Conservation (phyloP, 2,329 filamentous ascomycete species). For the Exophiala sp. region DNA sequence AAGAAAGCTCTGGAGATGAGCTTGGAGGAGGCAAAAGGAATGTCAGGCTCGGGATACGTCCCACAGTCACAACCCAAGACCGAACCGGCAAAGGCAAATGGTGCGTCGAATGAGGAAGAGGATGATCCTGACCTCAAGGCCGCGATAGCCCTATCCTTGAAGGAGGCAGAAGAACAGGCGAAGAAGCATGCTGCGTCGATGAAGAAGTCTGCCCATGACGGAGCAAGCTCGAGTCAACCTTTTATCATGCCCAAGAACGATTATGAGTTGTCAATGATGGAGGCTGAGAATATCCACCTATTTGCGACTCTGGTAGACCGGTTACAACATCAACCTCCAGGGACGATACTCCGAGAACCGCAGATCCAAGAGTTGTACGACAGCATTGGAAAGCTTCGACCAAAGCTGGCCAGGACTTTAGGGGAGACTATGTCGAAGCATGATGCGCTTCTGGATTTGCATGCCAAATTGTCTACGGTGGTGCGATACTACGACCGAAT, state of each 20-base stretch:
- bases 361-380: slow-evolving; percentile 98
- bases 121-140: slow-evolving; percentile 91
- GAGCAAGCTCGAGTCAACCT: slow-evolving; percentile 43
- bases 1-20: slow-evolving; percentile 95
- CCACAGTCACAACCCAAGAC: slow-evolving; percentile 51
- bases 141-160: slow-evolving; percentile 87
- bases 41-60: slow-evolving; percentile 61
- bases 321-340: slow-evolving; percentile 87
- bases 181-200: slow-evolving; percentile 77
- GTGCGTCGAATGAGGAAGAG: slow-evolving; percentile 56
- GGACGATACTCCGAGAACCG: slow-evolving; percentile 91
- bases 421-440: slow-evolving; percentile 99
- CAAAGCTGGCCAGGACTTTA: slow-evolving; percentile 90
- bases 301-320: slow-evolving; percentile 92
- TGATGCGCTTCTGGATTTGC: slow-evolving; percentile 86
- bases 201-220: slow-evolving; percentile 61
- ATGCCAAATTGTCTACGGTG: slow-evolving; percentile 90
- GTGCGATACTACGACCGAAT: slow-evolving; percentile 97
- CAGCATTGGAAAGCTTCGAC: slow-evolving; percentile 85
- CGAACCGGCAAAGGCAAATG: slow-evolving; percentile 38
- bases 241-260: slow-evolving; percentile 73
- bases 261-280: slow-evolving; percentile 86
- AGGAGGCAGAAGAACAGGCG: slow-evolving; percentile 98
- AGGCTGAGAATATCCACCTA: slow-evolving; percentile 95
- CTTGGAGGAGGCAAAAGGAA: slow-evolving; percentile 79